Evolutionary conservation across 2,329 filamentous ascomycete species (phyloP), one percentile per base, ranked within the genome.

Genomic region (Atkinsonella hypoxylon): DNA sequence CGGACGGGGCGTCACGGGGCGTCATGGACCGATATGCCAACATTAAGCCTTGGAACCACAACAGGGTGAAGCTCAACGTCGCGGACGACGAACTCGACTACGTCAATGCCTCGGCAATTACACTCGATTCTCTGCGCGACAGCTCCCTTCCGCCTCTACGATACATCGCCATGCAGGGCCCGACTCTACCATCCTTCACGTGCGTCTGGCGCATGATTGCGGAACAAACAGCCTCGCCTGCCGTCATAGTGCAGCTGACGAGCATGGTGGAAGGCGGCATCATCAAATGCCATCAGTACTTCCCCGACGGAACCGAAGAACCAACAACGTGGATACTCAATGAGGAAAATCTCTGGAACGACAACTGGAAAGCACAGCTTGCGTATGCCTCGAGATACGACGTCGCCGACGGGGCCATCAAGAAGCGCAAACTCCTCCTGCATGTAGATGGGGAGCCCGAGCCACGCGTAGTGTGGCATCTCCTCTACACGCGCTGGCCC

Each of bases 181-280:
- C 93, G 6, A 95, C 90, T 61, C 67, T 75, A 53, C 78, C 80
- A 26, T 87, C 86, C 15, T 76, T 85, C 50, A 80, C 83, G 57
- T 89, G 95, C 62, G 87, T 95, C 57, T 98, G 91, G 87, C 87
- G 93, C 62, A 98, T 98, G 93, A 75, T 96, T 36, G 87, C 87
- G 64, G 83, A 94, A 61, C 88, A 94, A 66, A 67, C 77, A 48
- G 62, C 70, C 26, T 81, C 83, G 44, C 81, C 85, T 2, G 89
- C 82, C 1, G 88, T 97, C 51, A 84, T 97, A 49, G 83, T 97
- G 51, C 96, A 97, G 87, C 79, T 98, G 55, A 98, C 91, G 2
- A 88, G 89, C 63, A 91, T 89, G 26, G 77, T 87, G 62, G 91
- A 97, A 67, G 75, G 78, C 32, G 77, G 79, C 52, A 73, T 79